These are phyloP conservation scores for Globisporangium parvum DNA, from an alignment of 352 stramenopile species.

Conservation along the genomic window DNA sequence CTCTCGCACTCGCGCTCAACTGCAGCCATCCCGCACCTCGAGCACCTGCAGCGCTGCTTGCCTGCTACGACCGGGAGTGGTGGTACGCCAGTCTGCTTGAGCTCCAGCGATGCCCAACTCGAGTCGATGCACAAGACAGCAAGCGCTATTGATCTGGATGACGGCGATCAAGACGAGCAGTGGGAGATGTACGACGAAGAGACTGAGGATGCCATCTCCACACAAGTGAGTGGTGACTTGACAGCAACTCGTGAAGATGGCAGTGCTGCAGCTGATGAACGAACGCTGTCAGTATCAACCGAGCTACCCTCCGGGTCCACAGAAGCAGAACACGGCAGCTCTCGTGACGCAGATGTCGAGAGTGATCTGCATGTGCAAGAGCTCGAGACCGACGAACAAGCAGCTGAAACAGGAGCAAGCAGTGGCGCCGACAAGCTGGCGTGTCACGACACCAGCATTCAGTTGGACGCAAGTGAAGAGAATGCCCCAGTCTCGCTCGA, in stretches of 20 bases:
- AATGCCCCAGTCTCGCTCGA: no score
- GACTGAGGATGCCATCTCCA: conserved; percentile 4
- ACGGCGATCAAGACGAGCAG: neutral
- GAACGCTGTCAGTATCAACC: no score
- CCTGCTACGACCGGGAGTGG: neutral
- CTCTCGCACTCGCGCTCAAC: conserved; percentile 4
- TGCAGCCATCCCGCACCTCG: neutral
- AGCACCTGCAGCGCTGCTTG: neutral
- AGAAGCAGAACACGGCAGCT: neutral
- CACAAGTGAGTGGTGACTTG: neutral
- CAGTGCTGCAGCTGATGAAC: no score
- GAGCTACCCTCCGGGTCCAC: no score
- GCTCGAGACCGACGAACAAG: neutral
- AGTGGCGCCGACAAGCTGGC: no score
- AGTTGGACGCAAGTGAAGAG: no score
- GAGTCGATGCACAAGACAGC: neutral
- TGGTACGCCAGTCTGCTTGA: no score
- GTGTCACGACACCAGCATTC: no score
- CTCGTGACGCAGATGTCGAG: neutral
- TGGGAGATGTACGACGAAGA: conserved; percentile 5
- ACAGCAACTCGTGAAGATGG: no score
- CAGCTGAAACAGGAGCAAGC: neutral
- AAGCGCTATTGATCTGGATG: neutral
- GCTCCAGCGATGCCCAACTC: neutral
- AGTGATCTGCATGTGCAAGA: conserved; percentile 4